A percentile compares a stretch with the other conserved stretches of the same genome.
These are phyloP conservation scores for Polyrhizophydium stewartii DNA, from an alignment of 371 early-diverging fungal species.

Conservation along the genomic window DNA sequence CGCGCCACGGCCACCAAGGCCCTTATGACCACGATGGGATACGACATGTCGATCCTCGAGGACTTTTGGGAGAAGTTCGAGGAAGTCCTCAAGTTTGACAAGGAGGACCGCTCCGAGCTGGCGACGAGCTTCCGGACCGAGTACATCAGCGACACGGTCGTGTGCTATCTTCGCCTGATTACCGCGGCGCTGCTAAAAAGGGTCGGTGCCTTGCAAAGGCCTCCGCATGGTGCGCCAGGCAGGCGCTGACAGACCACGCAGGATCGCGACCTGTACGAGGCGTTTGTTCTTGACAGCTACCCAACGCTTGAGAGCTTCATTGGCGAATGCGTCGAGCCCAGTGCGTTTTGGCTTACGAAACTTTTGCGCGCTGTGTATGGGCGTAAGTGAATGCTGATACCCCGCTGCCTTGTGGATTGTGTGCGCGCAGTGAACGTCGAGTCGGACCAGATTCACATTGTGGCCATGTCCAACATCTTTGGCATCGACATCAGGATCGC, in stretches of 20 bases:
- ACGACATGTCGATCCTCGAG: slow-evolving; percentile 33
- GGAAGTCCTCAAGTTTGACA: slow-evolving; percentile 11
- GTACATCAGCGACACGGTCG: slow-evolving; percentile 37
- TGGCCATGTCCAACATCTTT: slow-evolving; percentile 40
- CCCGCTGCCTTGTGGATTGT: too few species aligned
- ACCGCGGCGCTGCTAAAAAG: slow-evolving; percentile 40
- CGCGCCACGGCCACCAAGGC: slow-evolving; percentile 13
- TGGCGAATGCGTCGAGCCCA: slow-evolving; percentile 41
- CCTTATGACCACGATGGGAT: slow-evolving; percentile 19
- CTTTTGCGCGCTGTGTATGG: too few species aligned
- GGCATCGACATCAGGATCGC: slow-evolving; percentile 34
- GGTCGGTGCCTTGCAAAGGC: slow-evolving; percentile 16
- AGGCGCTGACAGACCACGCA: too few species aligned
- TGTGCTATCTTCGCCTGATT: slow-evolving; percentile 40
- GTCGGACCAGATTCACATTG: slow-evolving; percentile 47
- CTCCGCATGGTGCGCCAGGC: too few species aligned
- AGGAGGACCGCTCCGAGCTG: neutral
- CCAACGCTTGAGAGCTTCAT: slow-evolving; percentile 41
- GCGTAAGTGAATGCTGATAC: too few species aligned
- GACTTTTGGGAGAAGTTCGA: slow-evolving; percentile 38
- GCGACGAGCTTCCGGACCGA: slow-evolving; percentile 15
- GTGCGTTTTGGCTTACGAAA: slow-evolving; percentile 27
- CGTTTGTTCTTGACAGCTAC: slow-evolving; percentile 39
- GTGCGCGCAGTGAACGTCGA: slow-evolving; percentile 37
- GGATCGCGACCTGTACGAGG: slow-evolving; percentile 41